Base-by-base conservation (phyloP, 768 basidiomycete species). In the Saitozyma sp. region DNA sequence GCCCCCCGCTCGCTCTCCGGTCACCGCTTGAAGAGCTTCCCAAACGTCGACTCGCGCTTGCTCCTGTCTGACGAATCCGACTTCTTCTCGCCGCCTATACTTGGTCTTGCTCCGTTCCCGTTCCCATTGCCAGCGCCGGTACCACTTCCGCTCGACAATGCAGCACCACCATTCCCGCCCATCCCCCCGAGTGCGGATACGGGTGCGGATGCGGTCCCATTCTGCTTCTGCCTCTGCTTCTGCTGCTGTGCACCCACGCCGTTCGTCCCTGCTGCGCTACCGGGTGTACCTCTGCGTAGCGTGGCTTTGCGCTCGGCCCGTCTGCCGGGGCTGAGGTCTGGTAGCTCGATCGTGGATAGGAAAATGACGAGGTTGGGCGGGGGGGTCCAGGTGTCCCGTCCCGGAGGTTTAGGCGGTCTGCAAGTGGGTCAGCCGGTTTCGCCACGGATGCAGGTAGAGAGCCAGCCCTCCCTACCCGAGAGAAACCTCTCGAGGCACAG, bases 261-360 rank as follows among this genome's bases (percentile, higher is more conserved):
- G 29, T 29, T 29, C 29, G 29, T 29, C 5, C 29, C 29, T 29
- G 29, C 29, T 29, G 29, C 29, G 29, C 5, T 29, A 5, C 29
- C 5, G 29, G 29, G 29, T 29, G 29, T 29, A 29, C 29, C 29
- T 29, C 29, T 29, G 29, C 29, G 29, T 29, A 29, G 29, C 29
- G 29, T 29, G 29, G 29, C 29, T 29, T 29, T 29, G 29, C 29
- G 29, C 29, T 29, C 29, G 5, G 29, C 58, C 54, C 66, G 19
- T 17, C 65, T 40, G 8, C 69, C 65, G 16, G 78, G 75, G 38
- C 67, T 65, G 3, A 79, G 64, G 51, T 79, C 78, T 8, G 78
- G 76, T 38, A 79, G 52, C 40, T 79, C 75, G 51, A 79, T 78
- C 13, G 73, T 76, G 11, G 76, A 77, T 1, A 78, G 63, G 46